Conservation (phyloP, 345 rosid genomes). For the Salix arbutifolia region DNA sequence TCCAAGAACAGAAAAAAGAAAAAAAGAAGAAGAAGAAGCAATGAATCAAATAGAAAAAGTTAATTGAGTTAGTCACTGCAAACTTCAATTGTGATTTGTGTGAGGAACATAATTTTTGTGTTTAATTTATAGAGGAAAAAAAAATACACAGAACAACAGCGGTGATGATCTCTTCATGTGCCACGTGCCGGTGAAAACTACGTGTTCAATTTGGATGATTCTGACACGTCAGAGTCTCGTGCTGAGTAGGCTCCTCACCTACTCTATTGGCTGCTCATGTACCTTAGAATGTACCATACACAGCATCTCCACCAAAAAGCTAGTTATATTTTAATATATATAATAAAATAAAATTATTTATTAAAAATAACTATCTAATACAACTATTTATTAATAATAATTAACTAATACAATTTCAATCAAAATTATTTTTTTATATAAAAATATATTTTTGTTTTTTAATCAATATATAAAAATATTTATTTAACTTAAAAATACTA, state of each 20-base stretch:
- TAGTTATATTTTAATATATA: too few relatives aligned
- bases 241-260: background rate
- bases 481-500: too few relatives aligned
- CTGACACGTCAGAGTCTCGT: background rate
- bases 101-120: background rate
- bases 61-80: background rate
- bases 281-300: too few relatives aligned
- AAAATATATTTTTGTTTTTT: too few relatives aligned
- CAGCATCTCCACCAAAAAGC: too few relatives aligned
- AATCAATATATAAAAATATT: too few relatives aligned
- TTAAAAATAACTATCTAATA: too few relatives aligned
- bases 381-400: too few relatives aligned
- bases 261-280: background rate
- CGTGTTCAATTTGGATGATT: background rate
- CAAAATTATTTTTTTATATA: too few relatives aligned
- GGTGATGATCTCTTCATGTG: background rate
- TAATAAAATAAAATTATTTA: too few relatives aligned
- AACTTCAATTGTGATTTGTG: background rate
- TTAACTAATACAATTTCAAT: too few relatives aligned
- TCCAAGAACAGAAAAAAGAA: background rate
- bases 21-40: background rate
- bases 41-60: background rate
- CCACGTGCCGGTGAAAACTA: background rate
- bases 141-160: background rate
- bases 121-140: background rate